Conservation (phyloP, 169 alveolate species). For the Plasmodium vivax region DNA sequence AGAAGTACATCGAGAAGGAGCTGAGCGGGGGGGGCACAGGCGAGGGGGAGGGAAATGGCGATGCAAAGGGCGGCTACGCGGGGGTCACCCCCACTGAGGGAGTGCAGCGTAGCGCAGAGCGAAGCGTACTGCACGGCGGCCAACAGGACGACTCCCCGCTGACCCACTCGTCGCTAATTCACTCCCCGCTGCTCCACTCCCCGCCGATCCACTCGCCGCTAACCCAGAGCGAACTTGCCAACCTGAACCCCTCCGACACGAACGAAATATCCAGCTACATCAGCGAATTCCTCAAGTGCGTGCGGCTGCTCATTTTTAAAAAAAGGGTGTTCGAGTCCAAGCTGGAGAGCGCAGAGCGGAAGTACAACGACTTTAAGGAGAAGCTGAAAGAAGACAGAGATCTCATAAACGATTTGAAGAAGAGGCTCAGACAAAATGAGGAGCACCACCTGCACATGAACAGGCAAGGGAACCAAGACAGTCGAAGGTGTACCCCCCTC, state of each 20-base stretch:
- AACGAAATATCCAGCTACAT: slow-evolving; percentile 37
- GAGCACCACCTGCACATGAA: background rate
- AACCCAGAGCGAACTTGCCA: background rate
- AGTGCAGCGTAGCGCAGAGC: background rate
- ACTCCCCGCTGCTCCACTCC: too few species aligned
- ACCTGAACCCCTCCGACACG: slow-evolving; percentile 8
- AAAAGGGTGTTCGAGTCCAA: slow-evolving; percentile 55
- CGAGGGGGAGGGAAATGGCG: too few species aligned
- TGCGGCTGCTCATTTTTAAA: slow-evolving; percentile 27
- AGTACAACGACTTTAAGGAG: slow-evolving; percentile 45
- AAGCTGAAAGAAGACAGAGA: slow-evolving; percentile 65
- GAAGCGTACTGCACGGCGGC: background rate
- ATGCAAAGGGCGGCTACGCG: background rate
- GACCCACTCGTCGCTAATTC: background rate
- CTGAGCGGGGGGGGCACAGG: background rate
- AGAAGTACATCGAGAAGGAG: slow-evolving; percentile 46
- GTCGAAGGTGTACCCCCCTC: background rate
- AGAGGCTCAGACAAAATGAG: slow-evolving; percentile 58
- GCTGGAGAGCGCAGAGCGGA: slow-evolving; percentile 52
- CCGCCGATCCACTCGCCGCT: background rate
- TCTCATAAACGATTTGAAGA: slow-evolving; percentile 47
- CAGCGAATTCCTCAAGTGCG: slow-evolving; percentile 53
- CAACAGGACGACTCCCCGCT: background rate
- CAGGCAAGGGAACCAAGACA: background rate
- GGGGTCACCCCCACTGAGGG: background rate